Percentiles rank a stretch among this genome's conserved stretches.
phyloP scores from a whole-genome alignment of 768 basidiomycete genomes.

The Pleurotus tuoliensis region DNA sequence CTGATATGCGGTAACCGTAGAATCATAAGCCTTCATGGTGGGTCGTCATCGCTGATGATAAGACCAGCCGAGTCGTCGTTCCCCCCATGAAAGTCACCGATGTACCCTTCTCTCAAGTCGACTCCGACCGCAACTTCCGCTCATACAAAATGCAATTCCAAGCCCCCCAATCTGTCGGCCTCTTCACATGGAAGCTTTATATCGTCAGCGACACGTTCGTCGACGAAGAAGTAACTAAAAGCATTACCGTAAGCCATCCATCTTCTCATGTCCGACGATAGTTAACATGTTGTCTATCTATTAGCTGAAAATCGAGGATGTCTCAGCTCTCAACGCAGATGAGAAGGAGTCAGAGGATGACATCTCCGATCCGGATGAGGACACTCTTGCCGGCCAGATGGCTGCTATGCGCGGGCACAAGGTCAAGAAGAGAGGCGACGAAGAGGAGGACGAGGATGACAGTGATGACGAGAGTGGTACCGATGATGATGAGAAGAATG shows the following conservation, averaged over 20 bases:
- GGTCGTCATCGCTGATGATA: conserved; percentile 86
- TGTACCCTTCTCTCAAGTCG: conserved; percentile 58
- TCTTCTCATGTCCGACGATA: not conserved
- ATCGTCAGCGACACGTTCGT: conserved; percentile 87
- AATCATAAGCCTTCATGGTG: conserved; percentile 91
- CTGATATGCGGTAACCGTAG: conserved; percentile 32
- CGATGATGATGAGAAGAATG: conserved; percentile 48
- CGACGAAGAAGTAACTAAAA: conserved; percentile 68
- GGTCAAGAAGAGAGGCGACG: conserved; percentile 61
- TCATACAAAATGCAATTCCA: conserved; percentile 93
- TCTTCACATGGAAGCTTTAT: conserved; percentile 87
- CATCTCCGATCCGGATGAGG: conserved; percentile 97
- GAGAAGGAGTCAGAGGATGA: conserved; percentile 77
- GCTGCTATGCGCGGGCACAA: conserved; percentile 87
- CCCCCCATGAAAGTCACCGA: conserved; percentile 82
- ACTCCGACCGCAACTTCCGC: conserved; percentile 59
- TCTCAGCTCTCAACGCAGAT: conserved; percentile 49
- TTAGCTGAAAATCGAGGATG: conserved; percentile 83
- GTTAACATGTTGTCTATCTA: conserved; percentile 11
- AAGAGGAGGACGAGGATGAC: conserved; percentile 34
- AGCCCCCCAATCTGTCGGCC: conserved; percentile 77
- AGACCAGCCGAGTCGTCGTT: conserved; percentile 79
- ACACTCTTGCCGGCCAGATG: conserved; percentile 96
- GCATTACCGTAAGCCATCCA: conserved; percentile 60
- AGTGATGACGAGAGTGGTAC: conserved; percentile 48